Evolutionary conservation across 345 rosid species (phyloP), one percentile per base, ranked within the genome.

Genomic region (Hibiscus syriacus): DNA sequence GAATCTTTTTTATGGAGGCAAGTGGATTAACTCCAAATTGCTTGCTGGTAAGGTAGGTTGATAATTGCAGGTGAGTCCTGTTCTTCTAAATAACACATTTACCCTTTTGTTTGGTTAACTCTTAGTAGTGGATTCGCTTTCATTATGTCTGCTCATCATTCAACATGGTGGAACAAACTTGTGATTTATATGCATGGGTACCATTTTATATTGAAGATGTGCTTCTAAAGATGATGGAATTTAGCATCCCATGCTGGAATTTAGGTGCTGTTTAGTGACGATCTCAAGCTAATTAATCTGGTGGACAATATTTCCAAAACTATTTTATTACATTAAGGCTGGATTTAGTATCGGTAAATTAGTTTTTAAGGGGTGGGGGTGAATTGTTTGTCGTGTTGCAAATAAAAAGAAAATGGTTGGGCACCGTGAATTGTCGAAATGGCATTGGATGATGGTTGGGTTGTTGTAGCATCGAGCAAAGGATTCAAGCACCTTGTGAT

Each of bases 1-100:
- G 85, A 82, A 72, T 81, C 83, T n/a, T 80, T 80, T 81, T 84
- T 80, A 76, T 83, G 84, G 89, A 86, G 82, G 85, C 89, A 81
- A 83, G 79, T 79, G 88, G 86, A 84, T 82, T 79, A 76, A 77
- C 82, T 79, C 81, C 85, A 76, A 88, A 83, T 78, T 78, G 74
- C 80, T 81, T 86, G 84, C 86, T 82, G 87, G 86, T 81, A 85
- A 78, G 90, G 85, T 85, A 87, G 88, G 84, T 85, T 83, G 82
- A 81, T 82, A 77, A 62, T 83, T 85, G 81, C 87, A 86, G 94
- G 90, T 88, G 89, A 88, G 90, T 84, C 76, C 75, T 70, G 70
- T 83, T 81, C 78, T 78, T 79, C 72, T 64, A 61, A 72, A 67
- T 65, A 53, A 66, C 67, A 54, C 59, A 50, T 29, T 75, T 54